phyloP scores from a whole-genome alignment of 805 yeast genomes.

The Starmerella gropengiesseri region DNA sequence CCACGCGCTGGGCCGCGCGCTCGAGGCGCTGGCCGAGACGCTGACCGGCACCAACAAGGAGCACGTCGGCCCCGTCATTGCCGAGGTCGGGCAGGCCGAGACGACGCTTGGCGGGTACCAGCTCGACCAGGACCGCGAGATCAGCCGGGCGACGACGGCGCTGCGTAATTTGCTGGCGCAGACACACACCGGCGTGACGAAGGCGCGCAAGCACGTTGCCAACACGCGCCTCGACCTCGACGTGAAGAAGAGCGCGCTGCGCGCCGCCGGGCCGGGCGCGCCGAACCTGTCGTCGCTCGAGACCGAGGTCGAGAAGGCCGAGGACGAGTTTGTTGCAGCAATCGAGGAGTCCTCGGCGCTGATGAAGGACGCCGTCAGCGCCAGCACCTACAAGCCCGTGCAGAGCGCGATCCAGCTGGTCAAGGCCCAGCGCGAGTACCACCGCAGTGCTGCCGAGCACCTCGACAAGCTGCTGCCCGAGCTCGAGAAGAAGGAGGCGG shows the following conservation, averaged over 20 bases:
- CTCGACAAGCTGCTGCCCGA: slow-evolving; percentile 55
- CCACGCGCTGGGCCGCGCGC: slow-evolving; percentile 69
- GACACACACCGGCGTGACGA: slow-evolving; percentile 50
- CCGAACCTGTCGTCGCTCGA: slow-evolving; percentile 64
- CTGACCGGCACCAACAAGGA: slow-evolving; percentile 37
- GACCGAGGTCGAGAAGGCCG: slow-evolving; percentile 69
- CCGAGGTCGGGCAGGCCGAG: slow-evolving; percentile 57
- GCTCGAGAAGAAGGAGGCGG: slow-evolving; percentile 36
- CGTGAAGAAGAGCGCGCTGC: slow-evolving; percentile 49
- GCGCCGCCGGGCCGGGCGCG: slow-evolving; percentile 37
- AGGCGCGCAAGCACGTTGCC: slow-evolving; percentile 63
- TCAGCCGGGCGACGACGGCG: slow-evolving; percentile 58
- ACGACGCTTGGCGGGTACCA: slow-evolving; percentile 72
- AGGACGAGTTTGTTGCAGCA: slow-evolving; percentile 77
- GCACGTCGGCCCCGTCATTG: slow-evolving; percentile 51
- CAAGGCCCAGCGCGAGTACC: slow-evolving; percentile 71
- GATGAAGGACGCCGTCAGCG: slow-evolving; percentile 68
- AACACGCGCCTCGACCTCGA: slow-evolving; percentile 70
- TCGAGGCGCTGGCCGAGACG: slow-evolving; percentile 28
- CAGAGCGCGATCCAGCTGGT: slow-evolving; percentile 57
- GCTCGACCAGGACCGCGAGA: slow-evolving; percentile 67
- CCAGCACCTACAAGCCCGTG: slow-evolving; percentile 47
- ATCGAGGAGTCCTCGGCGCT: slow-evolving; percentile 77
- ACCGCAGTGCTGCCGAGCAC: slow-evolving; percentile 60
- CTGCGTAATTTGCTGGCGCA: slow-evolving; percentile 51